phyloP scores from a whole-genome alignment of 768 basidiomycete species.

The Infundibulicybe gibba region DNA sequence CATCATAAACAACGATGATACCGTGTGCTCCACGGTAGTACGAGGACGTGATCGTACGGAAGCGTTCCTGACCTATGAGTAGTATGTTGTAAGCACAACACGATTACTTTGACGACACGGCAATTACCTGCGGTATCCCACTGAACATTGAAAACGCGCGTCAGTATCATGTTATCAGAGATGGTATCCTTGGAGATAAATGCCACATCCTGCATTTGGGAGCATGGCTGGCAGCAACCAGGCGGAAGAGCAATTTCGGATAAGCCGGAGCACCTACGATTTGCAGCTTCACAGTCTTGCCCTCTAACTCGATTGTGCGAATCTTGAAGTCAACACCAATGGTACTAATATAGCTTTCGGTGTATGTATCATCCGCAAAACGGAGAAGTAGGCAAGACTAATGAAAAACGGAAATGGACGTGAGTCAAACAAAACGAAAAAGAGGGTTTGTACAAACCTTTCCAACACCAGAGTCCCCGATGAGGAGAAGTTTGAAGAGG shows the following conservation, averaged over 20 bases:
- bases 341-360: constrained; percentile 95
- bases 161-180: constrained; percentile 15
- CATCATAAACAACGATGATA: constrained; percentile 98
- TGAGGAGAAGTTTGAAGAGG: constrained; percentile 94
- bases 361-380: constrained; percentile 96
- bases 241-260: constrained; percentile 7
- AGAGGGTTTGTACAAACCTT: constrained; percentile 50
- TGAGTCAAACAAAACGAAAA: not conserved
- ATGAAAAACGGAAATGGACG: no score
- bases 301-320: constrained; percentile 96
- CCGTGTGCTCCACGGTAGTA: constrained; percentile 99
- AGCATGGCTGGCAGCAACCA: constrained; percentile 2
- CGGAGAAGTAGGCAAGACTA: constrained; percentile 90
- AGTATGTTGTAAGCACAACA: constrained; percentile 7
- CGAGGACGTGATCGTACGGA: constrained; percentile 98
- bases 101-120: not conserved
- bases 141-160: constrained; percentile 37
- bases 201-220: not conserved
- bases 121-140: constrained; percentile 92
- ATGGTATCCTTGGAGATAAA: constrained; percentile 1
- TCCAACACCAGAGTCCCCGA: constrained; percentile 94
- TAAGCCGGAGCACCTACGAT: constrained; percentile 68
- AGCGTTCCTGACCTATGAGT: constrained; percentile 84
- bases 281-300: constrained; percentile 97
- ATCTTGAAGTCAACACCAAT: constrained; percentile 99